These are phyloP conservation scores for Ceratocystis lukuohia DNA, from an alignment of 2,329 filamentous ascomycete species.

Conservation along the genomic window DNA sequence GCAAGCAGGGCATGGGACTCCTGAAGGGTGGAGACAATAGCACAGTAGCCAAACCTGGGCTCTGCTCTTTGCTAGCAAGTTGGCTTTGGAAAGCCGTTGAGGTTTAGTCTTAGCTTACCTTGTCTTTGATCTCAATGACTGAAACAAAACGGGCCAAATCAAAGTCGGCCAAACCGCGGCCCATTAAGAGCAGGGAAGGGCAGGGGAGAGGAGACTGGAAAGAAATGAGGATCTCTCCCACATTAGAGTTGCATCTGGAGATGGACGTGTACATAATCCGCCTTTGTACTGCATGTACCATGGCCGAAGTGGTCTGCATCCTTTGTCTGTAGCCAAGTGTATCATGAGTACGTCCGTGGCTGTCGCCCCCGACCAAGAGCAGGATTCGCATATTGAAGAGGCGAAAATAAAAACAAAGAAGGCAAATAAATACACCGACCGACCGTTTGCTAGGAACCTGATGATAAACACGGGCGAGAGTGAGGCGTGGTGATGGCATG, in stretches of 20 bases:
- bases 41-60: not conserved
- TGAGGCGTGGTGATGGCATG: not conserved
- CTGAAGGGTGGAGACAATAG: not conserved
- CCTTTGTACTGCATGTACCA: not conserved
- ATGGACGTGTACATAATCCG: not conserved
- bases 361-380: not conserved
- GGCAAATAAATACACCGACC: not conserved
- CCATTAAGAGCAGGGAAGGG: not conserved
- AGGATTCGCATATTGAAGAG: not conserved
- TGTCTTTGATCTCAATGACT: slow-evolving; percentile 1
- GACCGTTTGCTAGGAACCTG: not conserved
- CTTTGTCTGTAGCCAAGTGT: not conserved
- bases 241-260: not conserved
- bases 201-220: not conserved
- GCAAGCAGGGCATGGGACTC: not conserved
- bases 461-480: not conserved
- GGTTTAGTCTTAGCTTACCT: not conserved
- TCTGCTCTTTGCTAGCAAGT: not conserved
- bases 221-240: not conserved
- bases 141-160: slow-evolving; percentile 2
- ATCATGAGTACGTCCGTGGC: not conserved
- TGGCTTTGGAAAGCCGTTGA: not conserved
- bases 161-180: slow-evolving; percentile 5
- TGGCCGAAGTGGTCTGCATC: not conserved
- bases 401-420: not conserved